Evolutionary conservation across 139 green algal genomes (phyloP).

Genomic region (Chlorella sp.): DNA sequence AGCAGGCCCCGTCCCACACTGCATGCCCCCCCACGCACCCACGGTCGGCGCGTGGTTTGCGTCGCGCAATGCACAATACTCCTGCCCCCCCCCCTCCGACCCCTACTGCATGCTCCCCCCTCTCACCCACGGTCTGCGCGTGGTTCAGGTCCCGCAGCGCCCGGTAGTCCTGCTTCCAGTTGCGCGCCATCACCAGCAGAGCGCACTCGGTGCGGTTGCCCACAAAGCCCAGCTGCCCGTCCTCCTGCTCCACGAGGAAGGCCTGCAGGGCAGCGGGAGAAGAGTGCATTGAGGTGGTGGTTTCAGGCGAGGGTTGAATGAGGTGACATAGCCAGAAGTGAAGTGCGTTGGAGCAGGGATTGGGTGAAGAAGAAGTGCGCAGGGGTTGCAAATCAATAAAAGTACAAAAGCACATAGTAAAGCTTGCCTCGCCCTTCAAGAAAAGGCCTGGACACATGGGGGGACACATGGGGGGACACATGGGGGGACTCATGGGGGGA

Average conservation of each 20-base stretch:
- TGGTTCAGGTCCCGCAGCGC: constrained; percentile 51
- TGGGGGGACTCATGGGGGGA: no score
- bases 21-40: background rate
- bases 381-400: no score
- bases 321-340: constrained; percentile 64
- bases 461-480: no score
- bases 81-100: constrained; percentile 57
- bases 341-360: no score
- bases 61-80: constrained; percentile 69
- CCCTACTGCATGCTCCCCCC: background rate
- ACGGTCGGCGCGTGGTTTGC: constrained; percentile 35
- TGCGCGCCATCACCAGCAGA: constrained; percentile 84
- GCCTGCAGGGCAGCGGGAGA: constrained; percentile 52
- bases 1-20: no score
- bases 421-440: no score
- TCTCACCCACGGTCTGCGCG: constrained; percentile 9
- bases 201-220: constrained; percentile 97
- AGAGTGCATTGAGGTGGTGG: constrained; percentile 56
- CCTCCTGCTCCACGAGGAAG: constrained; percentile 73
- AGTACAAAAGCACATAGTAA: no score
- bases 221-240: constrained; percentile 73
- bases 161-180: constrained; percentile 78
- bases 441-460: no score
- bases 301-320: constrained; percentile 80
- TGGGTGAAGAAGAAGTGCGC: no score